Conservation (phyloP, 768 basidiomycete species). For the Naematelia aurantialba region DNA sequence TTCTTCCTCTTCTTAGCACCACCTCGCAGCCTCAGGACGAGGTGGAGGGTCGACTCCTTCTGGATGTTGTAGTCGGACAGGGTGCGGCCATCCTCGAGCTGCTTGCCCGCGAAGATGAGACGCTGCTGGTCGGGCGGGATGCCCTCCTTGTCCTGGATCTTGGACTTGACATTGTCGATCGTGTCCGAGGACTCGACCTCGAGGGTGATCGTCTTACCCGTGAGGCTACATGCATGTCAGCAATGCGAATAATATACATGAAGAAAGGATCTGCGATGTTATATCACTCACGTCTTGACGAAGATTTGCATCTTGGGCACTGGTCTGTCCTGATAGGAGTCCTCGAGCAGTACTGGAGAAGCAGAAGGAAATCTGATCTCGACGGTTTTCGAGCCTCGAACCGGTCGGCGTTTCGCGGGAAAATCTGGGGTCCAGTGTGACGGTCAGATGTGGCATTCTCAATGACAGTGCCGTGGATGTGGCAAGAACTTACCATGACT, state of each 20-base stretch:
- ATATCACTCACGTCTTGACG: conserved; percentile 36
- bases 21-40: conserved; percentile 96
- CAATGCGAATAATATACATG: not conserved
- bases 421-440: not conserved
- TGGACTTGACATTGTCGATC: conserved; percentile 96
- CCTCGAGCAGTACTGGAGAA: conserved; percentile 3
- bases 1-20: conserved; percentile 99
- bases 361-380: not conserved
- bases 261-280: not conserved
- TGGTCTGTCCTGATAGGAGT: conserved; percentile 10
- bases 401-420: not conserved
- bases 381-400: not conserved
- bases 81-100: conserved; percentile 95
- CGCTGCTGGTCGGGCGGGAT: conserved; percentile 77
- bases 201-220: conserved; percentile 98
- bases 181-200: conserved; percentile 97
- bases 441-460: conserved; percentile 2
- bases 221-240: conserved; percentile 62
- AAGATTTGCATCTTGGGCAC: conserved; percentile 62
- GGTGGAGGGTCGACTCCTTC: conserved; percentile 97
- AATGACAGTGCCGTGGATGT: too few species aligned
- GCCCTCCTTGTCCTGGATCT: conserved; percentile 98
- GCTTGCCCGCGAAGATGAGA: conserved; percentile 98
- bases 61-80: conserved; percentile 62
- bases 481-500: too few species aligned